Conservation (phyloP, 2,329 filamentous ascomycete species). For the Aspergillus brasiliensis region DNA sequence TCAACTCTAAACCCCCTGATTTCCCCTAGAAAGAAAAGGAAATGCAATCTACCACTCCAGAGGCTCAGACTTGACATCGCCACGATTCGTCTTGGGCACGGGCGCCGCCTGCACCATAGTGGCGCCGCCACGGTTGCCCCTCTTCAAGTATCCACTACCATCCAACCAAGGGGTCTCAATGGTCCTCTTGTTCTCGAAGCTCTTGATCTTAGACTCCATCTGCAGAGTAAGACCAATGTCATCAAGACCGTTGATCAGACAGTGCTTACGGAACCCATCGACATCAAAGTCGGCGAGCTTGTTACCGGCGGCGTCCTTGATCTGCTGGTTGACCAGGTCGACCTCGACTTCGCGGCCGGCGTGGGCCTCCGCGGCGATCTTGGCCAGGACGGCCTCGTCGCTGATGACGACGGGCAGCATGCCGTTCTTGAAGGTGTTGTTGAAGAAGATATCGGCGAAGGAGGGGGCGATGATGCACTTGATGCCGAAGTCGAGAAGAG, state of each 20-base stretch:
- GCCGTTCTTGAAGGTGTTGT: slow-evolving; percentile 99
- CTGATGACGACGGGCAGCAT: slow-evolving; percentile 85
- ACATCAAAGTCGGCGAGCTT: slow-evolving; percentile 80
- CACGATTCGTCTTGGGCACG: slow-evolving; percentile 85
- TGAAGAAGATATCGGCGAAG: slow-evolving; percentile 94
- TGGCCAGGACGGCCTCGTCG: slow-evolving; percentile 66
- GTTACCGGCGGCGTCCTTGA: slow-evolving; percentile 74
- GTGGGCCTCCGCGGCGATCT: slow-evolving; percentile 73
- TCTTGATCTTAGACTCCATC: slow-evolving; percentile 82
- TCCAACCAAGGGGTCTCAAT: slow-evolving; percentile 87
- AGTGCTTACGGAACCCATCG: slow-evolving; percentile 93
- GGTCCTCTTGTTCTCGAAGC: slow-evolving; percentile 78
- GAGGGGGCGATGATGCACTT: slow-evolving; percentile 89
- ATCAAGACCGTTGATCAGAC: slow-evolving; percentile 87
- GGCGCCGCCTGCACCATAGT: slow-evolving; percentile 67
- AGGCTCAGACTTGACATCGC: slow-evolving; percentile 80
- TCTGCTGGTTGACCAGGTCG: slow-evolving; percentile 80
- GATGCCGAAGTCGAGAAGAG: slow-evolving; percentile 94
- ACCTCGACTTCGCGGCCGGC: slow-evolving; percentile 85
- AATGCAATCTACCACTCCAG: slow-evolving; percentile 75
- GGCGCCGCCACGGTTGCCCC: slow-evolving; percentile 54
- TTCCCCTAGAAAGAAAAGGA: too few relatives aligned
- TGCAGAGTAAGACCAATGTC: slow-evolving; percentile 95
- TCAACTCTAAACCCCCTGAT: not conserved
- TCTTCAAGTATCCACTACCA: slow-evolving; percentile 75